Evolutionary conservation across 257 asterid genomes (phyloP), one percentile per base, ranked within the genome.

Genomic region (Jaltomata sinuosa): DNA sequence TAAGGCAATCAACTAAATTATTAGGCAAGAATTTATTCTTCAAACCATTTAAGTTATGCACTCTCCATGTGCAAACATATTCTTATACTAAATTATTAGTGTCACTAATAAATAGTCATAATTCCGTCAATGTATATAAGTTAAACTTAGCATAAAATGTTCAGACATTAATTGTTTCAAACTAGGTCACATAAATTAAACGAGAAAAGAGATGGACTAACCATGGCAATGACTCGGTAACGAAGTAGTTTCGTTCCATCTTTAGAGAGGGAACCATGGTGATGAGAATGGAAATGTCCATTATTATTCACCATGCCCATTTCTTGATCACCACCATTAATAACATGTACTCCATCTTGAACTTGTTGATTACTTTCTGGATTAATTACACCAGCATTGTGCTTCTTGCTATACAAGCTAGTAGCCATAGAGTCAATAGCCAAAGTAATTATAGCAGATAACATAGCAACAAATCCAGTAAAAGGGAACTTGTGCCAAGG

Each of bases 401-500:
- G 82, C 14, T 87, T 87, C 86, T 86, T 85, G 1, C 91, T 84
- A 76, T 92, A 93, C 1, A 92, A 1, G 71, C 94, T 92, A 0
- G 94, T 93, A 1, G 95, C 93, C 88, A 93, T 54, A 5, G 97
- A 92, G 69, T 93, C 94, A 14, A 93, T 83, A 69, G 89, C 88
- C 10, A 92, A 88, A 2, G 97, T 93, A 0, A 88, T 1, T 8
- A 93, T 83, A 0, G 95, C 93, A 0, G 97, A 93, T 1, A 93
- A 84, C 97, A 93, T 92, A 5, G 92, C 95, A 0, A 88, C 88
- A 52, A 93, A 92, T 0, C 93, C 93, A 1, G 95, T 84, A 71
- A 91, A 93, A 0, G 97, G 94, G 18, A 93, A 93, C 80, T 89
- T 89, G 4, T 89, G 94, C 95, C 94, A 92, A 0, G 94, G 94